Evolutionary conservation across 2,329 filamentous ascomycete genomes (phyloP), one percentile per base, ranked within the genome.

Genomic region (Plectosphaerella cucumerina): DNA sequence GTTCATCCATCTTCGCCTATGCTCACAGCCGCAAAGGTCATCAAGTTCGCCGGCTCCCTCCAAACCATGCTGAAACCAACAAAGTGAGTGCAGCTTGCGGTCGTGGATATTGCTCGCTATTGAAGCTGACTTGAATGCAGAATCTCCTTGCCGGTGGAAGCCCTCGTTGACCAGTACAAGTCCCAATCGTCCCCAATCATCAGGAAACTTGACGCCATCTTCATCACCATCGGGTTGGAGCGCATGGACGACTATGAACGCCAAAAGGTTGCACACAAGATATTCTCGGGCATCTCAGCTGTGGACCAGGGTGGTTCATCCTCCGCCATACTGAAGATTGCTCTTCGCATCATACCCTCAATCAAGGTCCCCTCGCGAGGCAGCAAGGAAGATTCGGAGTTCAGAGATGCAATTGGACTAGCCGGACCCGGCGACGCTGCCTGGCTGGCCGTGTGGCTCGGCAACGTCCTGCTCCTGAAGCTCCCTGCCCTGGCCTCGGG

Each of bases 121-220:
- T 10, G 5, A 43, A 5, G 20, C 42, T 44, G 48, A 54, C 49
- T 17, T 48, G 18, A 17, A 10, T 18, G 55, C 55, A 80, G 79
- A 46, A 84, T 97, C 56, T 78, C 92, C 49, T 75, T 99, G 6
- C 94, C 94, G 0, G 91, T 97, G 12, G 80, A 83, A n/a, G 83
- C 85, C 15, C 77, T 99, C 17, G 69, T 97, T 50, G 86, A 91
- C 59, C 94, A 97, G 66, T 97, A 96, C 76, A 96, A 95, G 67
- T 62, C 89, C 20, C 83, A 82, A 35, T 76, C 84, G 37, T 86
- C 85, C 12, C 75, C 85, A 1, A 76, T 97, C 35, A 83, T 99
- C 57, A 86, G 90, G 56, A 89, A 96, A 64, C 88, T 97, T 59
- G 92, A 97, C 68, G 74, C 97, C 39, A 78, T 88, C 17, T 96